phyloP scores from a whole-genome alignment of 208 protist genomes.

The Crithidia fasciculata region DNA sequence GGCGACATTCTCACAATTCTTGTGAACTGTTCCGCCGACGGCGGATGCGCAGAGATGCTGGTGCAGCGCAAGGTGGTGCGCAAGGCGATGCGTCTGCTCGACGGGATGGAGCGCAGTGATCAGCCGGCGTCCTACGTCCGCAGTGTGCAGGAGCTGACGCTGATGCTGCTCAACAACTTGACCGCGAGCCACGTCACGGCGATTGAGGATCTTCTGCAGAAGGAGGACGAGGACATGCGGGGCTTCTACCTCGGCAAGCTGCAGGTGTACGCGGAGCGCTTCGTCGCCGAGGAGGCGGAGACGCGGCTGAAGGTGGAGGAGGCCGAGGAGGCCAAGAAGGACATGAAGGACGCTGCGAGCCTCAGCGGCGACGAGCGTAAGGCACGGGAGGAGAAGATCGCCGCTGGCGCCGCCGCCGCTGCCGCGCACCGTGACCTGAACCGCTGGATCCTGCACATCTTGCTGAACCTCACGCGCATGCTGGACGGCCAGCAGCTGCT shows the following conservation, averaged over 20 bases:
- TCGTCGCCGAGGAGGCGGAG: constrained; percentile 28
- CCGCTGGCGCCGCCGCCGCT: not conserved
- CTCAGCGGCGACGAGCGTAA: constrained; percentile 8
- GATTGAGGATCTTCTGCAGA: constrained; percentile 78
- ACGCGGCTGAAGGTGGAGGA: constrained; percentile 23
- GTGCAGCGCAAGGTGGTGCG: constrained; percentile 67
- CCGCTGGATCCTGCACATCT: constrained; percentile 79
- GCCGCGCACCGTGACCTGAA: constrained; percentile 56
- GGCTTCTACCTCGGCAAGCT: constrained; percentile 85
- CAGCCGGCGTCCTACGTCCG: constrained; percentile 39
- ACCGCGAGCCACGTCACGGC: constrained; percentile 77
- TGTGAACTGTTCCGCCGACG: constrained; percentile 83
- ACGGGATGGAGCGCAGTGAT: constrained; percentile 58
- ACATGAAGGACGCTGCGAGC: not conserved
- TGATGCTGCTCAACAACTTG: constrained; percentile 89
- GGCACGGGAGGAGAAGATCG: constrained; percentile 19
- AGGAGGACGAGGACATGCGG: constrained; percentile 79
- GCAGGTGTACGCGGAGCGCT: constrained; percentile 58
- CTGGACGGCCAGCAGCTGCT: constrained; percentile 73
- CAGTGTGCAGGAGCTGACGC: constrained; percentile 73
- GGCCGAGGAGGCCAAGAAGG: constrained; percentile 25
- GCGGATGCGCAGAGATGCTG: constrained; percentile 71
- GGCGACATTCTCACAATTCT: constrained; percentile 83
- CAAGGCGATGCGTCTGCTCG: constrained; percentile 81
- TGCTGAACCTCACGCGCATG: constrained; percentile 82